Conservation (phyloP, 164 flowering plant genomes). For the Amborella trichopoda region DNA sequence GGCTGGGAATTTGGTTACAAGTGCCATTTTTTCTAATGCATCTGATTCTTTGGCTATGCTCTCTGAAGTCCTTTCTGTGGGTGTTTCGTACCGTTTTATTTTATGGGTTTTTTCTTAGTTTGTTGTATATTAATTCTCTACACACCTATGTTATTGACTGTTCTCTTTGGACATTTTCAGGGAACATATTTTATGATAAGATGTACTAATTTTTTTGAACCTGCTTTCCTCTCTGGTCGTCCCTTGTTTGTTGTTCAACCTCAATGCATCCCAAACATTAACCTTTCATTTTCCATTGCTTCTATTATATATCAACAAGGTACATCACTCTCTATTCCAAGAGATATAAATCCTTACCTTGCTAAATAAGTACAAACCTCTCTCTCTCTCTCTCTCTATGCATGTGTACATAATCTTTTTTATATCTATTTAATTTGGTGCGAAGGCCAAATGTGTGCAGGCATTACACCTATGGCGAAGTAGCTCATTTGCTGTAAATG, state of each 20-base stretch:
- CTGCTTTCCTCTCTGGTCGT: constrained; percentile 28
- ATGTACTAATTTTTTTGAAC: constrained; percentile 24
- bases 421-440: constrained; percentile 12
- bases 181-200: constrained; percentile 29
- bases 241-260: constrained; percentile 35
- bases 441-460: constrained; percentile 56
- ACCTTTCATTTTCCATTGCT: too few species aligned
- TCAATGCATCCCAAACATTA: constrained; percentile 34
- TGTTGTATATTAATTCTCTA: too few species aligned
- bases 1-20: constrained; percentile 32
- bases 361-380: too few species aligned
- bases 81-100: too few species aligned
- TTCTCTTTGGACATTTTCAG: too few species aligned
- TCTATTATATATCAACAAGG: too few species aligned
- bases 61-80: constrained; percentile 37
- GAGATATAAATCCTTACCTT: too few species aligned
- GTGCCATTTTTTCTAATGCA: constrained; percentile 20
- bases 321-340: too few species aligned
- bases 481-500: constrained; percentile 49
- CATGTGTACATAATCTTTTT: too few species aligned
- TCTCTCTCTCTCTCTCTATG: too few species aligned
- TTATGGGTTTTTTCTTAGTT: too few species aligned
- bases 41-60: constrained; percentile 31
- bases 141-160: too few species aligned
- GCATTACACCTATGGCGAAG: constrained; percentile 68